phyloP scores from a whole-genome alignment of 164 flowering plant genomes.

The Macadamia integrifolia region DNA sequence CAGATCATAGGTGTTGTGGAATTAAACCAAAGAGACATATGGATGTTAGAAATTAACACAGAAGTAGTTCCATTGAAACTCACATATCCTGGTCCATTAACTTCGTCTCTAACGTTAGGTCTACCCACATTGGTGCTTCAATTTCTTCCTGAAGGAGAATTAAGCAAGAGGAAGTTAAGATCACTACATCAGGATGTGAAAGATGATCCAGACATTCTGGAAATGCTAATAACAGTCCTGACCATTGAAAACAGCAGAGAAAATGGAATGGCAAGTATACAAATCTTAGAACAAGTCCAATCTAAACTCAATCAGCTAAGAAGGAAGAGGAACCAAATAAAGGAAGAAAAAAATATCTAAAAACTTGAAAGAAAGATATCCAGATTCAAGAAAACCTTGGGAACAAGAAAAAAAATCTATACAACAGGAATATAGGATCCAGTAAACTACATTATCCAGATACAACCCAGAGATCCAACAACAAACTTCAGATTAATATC shows the following conservation, averaged over 20 bases:
- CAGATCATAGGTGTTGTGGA: background rate
- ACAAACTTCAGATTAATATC: background rate
- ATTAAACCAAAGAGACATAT: background rate
- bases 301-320: background rate
- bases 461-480: constrained; percentile 2
- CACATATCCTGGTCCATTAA: constrained; percentile 35
- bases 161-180: constrained; percentile 1
- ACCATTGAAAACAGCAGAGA: background rate
- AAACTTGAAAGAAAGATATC: background rate
- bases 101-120: constrained; percentile 43
- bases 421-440: background rate
- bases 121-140: constrained; percentile 85
- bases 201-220: no score
- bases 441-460: background rate
- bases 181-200: no score
- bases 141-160: constrained; percentile 54
- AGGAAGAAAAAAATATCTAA: background rate
- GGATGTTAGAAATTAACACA: background rate
- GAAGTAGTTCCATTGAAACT: constrained; percentile 14
- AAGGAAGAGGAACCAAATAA: no score
- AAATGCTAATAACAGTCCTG: no score
- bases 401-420: background rate
- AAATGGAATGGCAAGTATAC: background rate
- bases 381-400: background rate
- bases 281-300: background rate